Conservation (phyloP, 192 early-diverging fungal genomes). For the Entophlyctis helioformis region DNA sequence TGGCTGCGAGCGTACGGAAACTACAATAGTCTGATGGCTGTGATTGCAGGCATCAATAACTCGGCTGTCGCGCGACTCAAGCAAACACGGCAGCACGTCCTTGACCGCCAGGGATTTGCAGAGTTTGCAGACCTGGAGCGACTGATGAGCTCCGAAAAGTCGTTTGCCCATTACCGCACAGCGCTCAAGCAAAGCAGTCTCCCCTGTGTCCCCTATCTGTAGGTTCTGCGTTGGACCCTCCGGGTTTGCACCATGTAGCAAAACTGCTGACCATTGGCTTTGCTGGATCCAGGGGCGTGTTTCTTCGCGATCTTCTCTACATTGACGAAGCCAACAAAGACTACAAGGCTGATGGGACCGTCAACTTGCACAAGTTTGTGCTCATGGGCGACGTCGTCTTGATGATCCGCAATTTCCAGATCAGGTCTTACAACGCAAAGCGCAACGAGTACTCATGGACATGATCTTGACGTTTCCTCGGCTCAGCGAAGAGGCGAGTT, state of each 20-base stretch:
- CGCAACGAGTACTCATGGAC: no score
- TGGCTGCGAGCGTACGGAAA: no score
- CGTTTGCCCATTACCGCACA: slow-evolving; percentile 51
- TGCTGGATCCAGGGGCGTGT: slow-evolving; percentile 40
- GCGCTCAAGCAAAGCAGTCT: slow-evolving; percentile 42
- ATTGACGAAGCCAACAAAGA: slow-evolving; percentile 62
- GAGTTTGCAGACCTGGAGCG: slow-evolving; percentile 47
- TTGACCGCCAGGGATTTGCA: slow-evolving; percentile 31
- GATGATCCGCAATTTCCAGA: slow-evolving; percentile 45
- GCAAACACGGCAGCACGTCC: slow-evolving; percentile 43
- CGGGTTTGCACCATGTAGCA: not conserved
- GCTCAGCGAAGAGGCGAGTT: no score
- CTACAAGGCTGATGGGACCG: slow-evolving; percentile 40
- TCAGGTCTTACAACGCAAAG: no score
- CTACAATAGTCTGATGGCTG: slow-evolving; percentile 67
- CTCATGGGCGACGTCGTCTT: slow-evolving; percentile 55
- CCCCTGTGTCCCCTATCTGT: slow-evolving; percentile 70
- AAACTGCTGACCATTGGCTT: not conserved
- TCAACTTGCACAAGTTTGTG: slow-evolving; percentile 64
- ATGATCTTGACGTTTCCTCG: no score
- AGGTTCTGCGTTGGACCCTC: not conserved
- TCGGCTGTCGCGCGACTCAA: slow-evolving; percentile 47
- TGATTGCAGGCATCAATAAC: slow-evolving; percentile 57
- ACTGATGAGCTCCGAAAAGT: slow-evolving; percentile 55
- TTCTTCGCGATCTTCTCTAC: slow-evolving; percentile 57